Evolutionary conservation across 805 yeast species (phyloP).

Genomic region (Hagleromyces aurorensis): DNA sequence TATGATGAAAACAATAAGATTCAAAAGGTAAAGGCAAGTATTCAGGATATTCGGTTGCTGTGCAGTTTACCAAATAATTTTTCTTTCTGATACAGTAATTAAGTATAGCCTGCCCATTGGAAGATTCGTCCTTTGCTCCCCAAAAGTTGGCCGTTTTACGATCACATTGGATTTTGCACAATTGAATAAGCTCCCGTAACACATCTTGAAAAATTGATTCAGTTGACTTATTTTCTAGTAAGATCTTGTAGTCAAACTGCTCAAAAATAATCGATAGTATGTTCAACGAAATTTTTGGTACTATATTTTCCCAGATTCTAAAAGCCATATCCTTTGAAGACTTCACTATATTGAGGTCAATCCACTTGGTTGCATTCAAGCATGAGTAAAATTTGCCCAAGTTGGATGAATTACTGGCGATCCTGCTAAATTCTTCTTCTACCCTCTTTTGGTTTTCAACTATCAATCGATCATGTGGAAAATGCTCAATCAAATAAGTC

Average conservation of each 20-base stretch:
- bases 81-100: slow-evolving; percentile 18
- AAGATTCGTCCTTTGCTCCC: too few species aligned
- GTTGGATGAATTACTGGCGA: slow-evolving; percentile 3
- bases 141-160: slow-evolving; percentile 10
- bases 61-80: slow-evolving; percentile 16
- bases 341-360: slow-evolving; percentile 9
- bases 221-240: slow-evolving; percentile 20
- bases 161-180: slow-evolving; percentile 22
- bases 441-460: slow-evolving; percentile 7
- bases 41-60: slow-evolving; percentile 28
- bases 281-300: slow-evolving; percentile 27
- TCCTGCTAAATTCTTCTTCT: slow-evolving; percentile 6
- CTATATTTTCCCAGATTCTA: slow-evolving; percentile 25
- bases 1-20: slow-evolving; percentile 30
- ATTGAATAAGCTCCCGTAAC: slow-evolving; percentile 22
- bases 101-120: too few species aligned
- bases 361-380: slow-evolving; percentile 17
- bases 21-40: slow-evolving; percentile 29
- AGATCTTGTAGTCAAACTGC: slow-evolving; percentile 23
- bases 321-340: slow-evolving; percentile 19
- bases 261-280: slow-evolving; percentile 29
- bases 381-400: slow-evolving; percentile 7
- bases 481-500: slow-evolving; percentile 14
- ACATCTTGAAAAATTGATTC: slow-evolving; percentile 21
- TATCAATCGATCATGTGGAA: slow-evolving; percentile 3